Base-by-base conservation (phyloP, 768 basidiomycete species). In the Calocybe cyanea region DNA sequence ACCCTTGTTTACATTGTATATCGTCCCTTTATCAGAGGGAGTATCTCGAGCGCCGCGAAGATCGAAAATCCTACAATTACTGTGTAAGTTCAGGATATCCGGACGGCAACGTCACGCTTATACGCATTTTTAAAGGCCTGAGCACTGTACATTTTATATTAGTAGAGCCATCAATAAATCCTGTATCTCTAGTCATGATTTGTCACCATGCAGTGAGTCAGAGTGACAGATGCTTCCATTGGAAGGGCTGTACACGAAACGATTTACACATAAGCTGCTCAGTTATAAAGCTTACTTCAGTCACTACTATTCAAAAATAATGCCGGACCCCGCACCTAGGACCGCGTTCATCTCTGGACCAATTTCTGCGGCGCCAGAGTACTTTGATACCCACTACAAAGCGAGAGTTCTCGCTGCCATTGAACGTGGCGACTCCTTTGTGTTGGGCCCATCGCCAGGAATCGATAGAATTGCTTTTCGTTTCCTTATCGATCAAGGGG, bases 21-120 rank as follows among this genome's bases (percentile, higher is more conserved):
- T 28, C 25, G 11, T 28, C 25, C n/a, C n/a, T 14, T 3, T 14
- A 32, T 15, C 53, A 97, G 92, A 80, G 90, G 63, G 96, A 99
- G 51, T 99, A 97, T 67, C 67, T 99, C 52, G 92, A 96, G 57
- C 78, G 96, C 23, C 86, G 86, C 57, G 85, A 85, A 31, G 87
- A 92, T 58, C 81, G 87, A 48, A 90, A 83, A 66, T 92, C 89
- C 42, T 94, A 94, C 63, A 88, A 84, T 59, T 92, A 92, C 63
- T 59, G 91, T 53, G 75, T 76, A 51, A 54, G 69, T 57, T 2
- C 36, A 4, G 3, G 20, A 32, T 18, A 13, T 45, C 18, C n/a
- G 7, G 3, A 36, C 2, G 17, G 23, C 19, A 19, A 13, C 17
- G 8, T 24, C 14, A 35, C 7, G 38, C 40, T 50, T 21, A 37